These are phyloP conservation scores for Lactarius akahatsu DNA, from an alignment of 768 basidiomycete genomes.

Conservation along the genomic window DNA sequence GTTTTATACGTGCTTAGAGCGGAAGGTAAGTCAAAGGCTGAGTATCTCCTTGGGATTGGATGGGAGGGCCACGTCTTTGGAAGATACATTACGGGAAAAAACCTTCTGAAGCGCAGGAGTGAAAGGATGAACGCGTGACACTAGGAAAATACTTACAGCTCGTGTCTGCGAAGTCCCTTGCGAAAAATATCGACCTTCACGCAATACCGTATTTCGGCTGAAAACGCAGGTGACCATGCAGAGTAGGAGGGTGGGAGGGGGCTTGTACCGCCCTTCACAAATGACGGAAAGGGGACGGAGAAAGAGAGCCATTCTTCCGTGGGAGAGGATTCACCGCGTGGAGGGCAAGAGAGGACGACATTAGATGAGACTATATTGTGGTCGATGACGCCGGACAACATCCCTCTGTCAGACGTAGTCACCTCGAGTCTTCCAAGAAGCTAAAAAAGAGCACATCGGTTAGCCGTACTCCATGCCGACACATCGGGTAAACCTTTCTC, in stretches of 20 bases:
- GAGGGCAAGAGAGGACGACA: constrained; percentile 15
- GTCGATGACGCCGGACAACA: constrained; percentile 23
- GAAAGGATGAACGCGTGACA: constrained; percentile 2
- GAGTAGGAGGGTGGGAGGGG: constrained; percentile 43
- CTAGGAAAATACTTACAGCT: constrained; percentile 37
- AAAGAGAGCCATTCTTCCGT: constrained; percentile 33
- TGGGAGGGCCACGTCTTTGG: constrained; percentile 43
- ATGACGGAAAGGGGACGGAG: constrained; percentile 42
- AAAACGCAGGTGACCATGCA: constrained; percentile 35
- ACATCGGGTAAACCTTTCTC: constrained; percentile 1
- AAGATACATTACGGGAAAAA: constrained; percentile 43
- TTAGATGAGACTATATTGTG: constrained; percentile 8
- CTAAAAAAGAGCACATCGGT: constrained; percentile 31
- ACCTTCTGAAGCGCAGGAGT: constrained; percentile 31
- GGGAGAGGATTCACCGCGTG: constrained; percentile 16
- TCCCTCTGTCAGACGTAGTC: constrained; percentile 36
- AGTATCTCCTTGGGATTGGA: constrained; percentile 38
- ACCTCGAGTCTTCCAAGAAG: constrained; percentile 41
- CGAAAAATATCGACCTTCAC: constrained; percentile 42
- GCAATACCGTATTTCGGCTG: constrained; percentile 38
- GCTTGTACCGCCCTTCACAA: constrained; percentile 34
- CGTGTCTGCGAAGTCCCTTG: constrained; percentile 42
- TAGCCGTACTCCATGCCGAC: background rate
- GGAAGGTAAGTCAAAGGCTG: constrained; percentile 30
- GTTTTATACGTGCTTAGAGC: constrained; percentile 35